Base-by-base conservation (phyloP, 306 rosid species). In the Abrus precatorius region DNA sequence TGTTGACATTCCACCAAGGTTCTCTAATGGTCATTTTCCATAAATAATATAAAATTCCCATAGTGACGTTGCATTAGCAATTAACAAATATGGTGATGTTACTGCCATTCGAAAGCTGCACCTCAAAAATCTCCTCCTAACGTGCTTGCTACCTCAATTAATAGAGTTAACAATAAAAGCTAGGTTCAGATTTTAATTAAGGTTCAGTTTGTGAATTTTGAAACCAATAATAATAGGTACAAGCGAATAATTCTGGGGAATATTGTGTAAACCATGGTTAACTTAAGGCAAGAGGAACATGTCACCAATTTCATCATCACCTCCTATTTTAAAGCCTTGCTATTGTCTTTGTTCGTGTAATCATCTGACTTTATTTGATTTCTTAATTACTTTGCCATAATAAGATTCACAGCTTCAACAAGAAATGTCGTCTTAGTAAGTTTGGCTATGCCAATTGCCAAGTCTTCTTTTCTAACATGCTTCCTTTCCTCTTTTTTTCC, bases 1-100 rank as follows among this genome's bases (percentile, higher is more conserved):
- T 68, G 85, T 82, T 87, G 76, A 79, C 79, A 74, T 77, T 65
- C 60, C 72, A 78, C 55, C 71, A 70, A 86, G 80, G 59, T 61
- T 77, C 75, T 82, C 47, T 78, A 89, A 44, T 60, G 67, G 83
- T 83, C 87, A 70, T 80, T 86, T 82, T 89, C 85, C 67, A 54
- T 72, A 41, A 75, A 27, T 6, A 79, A 76, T 87, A 72, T 76
- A 66, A 76, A 80, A 82, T n/a, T 79, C 55, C 8, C 40, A 20
- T 75, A 53, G 74, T 83, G 88, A 82, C 69, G 78, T 67, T 72
- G 47, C 85, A 72, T 87, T 60, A 28, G 53, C 77, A 80, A 85
- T 83, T 45, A 76, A 85, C 75, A 84, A 82, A 79, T 82, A 68
- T 0, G 60, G 48, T 82, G 85, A 71, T 72, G 85, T 49, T 70